These are phyloP conservation scores for Citrus maxima DNA, from an alignment of 345 rosid species.

Conservation along the genomic window DNA sequence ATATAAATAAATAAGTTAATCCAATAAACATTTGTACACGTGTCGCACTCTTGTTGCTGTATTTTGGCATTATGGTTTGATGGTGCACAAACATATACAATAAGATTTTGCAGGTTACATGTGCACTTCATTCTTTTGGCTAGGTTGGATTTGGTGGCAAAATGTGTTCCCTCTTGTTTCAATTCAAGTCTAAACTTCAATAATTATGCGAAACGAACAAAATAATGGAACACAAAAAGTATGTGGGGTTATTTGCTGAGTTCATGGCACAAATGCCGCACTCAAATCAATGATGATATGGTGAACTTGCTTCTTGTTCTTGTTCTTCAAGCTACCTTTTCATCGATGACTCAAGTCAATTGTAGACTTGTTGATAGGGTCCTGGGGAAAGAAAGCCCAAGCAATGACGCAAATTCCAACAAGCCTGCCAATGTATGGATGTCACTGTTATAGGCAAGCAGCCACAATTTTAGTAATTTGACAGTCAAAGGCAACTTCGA, in stretches of 20 bases:
- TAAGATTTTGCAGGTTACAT: background rate
- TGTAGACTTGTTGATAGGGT: too few relatives aligned
- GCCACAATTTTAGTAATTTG: background rate
- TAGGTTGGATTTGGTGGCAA: background rate
- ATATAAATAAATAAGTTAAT: background rate
- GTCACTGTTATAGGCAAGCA: background rate
- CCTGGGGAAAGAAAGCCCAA: background rate
- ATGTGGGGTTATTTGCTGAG: background rate
- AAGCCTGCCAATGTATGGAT: background rate
- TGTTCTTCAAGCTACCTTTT: background rate
- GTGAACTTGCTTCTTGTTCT: background rate
- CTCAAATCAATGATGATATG: background rate
- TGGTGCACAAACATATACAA: background rate
- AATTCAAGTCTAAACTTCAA: background rate
- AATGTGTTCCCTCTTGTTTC: background rate
- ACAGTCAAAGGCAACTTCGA: background rate
- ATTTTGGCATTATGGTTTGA: background rate
- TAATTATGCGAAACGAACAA: background rate
- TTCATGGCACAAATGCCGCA: constrained; percentile 6
- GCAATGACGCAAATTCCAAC: background rate
- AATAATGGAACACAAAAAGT: background rate
- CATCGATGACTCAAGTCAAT: background rate
- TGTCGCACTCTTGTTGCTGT: background rate
- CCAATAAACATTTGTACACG: background rate
- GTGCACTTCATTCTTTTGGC: background rate